These are phyloP conservation scores for Sporisorium exsertum DNA, from an alignment of 1,284 basidiomycete genomes.

Conservation along the genomic window DNA sequence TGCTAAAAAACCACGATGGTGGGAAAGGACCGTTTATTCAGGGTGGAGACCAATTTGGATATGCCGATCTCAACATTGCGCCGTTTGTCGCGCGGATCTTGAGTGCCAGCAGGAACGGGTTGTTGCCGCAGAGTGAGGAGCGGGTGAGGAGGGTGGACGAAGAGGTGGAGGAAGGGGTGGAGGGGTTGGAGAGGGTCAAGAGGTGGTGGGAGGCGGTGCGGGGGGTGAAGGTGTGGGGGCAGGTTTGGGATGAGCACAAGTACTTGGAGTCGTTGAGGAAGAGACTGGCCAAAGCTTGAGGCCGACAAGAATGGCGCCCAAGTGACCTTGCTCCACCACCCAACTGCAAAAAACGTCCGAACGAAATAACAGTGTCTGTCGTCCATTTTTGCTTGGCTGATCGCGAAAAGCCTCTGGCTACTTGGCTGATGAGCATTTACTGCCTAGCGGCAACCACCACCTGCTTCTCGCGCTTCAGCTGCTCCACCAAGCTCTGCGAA, in stretches of 20 bases:
- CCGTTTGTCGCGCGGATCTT: constrained; percentile 16
- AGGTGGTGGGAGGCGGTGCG: constrained; percentile 26
- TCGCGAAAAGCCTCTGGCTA: background rate
- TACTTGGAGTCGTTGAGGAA: constrained; percentile 4
- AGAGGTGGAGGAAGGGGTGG: background rate
- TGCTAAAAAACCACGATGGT: background rate
- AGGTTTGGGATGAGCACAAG: constrained; percentile 22
- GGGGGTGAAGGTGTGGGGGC: background rate
- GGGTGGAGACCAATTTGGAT: constrained; percentile 13
- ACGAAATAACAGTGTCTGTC: too few species aligned
- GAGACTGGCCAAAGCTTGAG: background rate
- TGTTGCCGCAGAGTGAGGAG: background rate
- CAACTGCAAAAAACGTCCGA: too few species aligned
- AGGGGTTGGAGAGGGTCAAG: constrained; percentile 13
- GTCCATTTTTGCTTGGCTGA: too few species aligned
- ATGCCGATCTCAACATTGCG: constrained; percentile 23
- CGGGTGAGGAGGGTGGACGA: constrained; percentile 6
- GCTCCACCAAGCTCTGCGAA: constrained; percentile 1
- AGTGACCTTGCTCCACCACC: background rate
- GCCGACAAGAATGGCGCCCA: background rate
- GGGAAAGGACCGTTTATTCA: constrained; percentile 2
- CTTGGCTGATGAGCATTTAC: background rate
- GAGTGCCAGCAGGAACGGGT: background rate
- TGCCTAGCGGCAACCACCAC: constrained; percentile 8
- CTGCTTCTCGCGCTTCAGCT: constrained; percentile 23